These are phyloP conservation scores for Akanthomyces uredinophilus DNA, from an alignment of 2,329 filamentous ascomycete species.

Conservation along the genomic window DNA sequence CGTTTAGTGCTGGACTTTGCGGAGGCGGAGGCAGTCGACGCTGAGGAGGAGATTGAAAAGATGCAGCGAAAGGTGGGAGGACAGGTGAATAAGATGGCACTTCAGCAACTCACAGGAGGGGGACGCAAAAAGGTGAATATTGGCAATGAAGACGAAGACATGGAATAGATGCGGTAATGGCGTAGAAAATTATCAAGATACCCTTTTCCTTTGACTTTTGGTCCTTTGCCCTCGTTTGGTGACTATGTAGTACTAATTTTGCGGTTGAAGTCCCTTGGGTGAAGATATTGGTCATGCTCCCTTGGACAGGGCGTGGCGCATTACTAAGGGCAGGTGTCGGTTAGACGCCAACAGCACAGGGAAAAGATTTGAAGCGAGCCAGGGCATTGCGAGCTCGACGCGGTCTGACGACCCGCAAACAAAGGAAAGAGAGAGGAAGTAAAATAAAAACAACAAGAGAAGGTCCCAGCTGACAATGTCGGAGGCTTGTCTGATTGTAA, in stretches of 20 bases:
- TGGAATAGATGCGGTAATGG: slow-evolving; percentile 29
- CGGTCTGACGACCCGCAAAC: background rate
- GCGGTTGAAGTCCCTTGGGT: slow-evolving; percentile 1
- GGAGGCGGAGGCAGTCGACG: slow-evolving; percentile 79
- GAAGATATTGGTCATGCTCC: slow-evolving; percentile 11
- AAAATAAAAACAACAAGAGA: background rate
- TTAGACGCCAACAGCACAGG: background rate
- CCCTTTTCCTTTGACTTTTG: slow-evolving; percentile 8
- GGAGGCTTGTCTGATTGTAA: slow-evolving; percentile 10
- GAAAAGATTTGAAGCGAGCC: background rate
- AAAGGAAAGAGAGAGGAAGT: background rate
- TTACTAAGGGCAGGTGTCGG: background rate
- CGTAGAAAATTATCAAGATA: slow-evolving; percentile 12
- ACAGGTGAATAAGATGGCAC: slow-evolving; percentile 83
- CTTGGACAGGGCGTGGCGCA: slow-evolving; percentile 2
- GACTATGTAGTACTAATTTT: background rate
- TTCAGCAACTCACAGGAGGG: slow-evolving; percentile 80
- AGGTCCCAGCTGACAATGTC: background rate
- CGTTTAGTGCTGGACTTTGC: slow-evolving; percentile 89
- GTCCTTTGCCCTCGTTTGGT: background rate
- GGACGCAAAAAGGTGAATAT: slow-evolving; percentile 87
- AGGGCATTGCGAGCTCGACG: background rate
- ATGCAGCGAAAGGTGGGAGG: slow-evolving; percentile 94
- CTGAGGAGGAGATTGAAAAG: slow-evolving; percentile 92
- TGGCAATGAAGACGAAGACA: slow-evolving; percentile 62